Percentiles rank a stretch among this genome's conserved stretches.
phyloP scores from a whole-genome alignment of 768 basidiomycete genomes.

The Termitomyces sp. region DNA sequence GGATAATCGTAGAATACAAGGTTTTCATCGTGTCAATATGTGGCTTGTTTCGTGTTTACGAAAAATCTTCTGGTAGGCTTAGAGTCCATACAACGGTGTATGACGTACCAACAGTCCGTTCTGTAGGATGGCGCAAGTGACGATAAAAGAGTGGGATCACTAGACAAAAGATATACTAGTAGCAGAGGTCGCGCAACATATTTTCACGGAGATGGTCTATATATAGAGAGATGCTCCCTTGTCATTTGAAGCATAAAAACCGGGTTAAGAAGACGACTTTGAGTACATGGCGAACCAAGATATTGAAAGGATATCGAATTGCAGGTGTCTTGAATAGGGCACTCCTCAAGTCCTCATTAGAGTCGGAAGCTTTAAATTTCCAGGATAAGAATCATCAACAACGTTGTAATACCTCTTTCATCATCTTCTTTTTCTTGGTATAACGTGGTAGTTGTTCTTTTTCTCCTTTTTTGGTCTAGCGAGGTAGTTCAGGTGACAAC shows the following conservation, averaged over 20 bases:
- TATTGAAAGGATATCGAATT: not conserved
- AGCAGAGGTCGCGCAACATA: not conserved
- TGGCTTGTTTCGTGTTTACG: not conserved
- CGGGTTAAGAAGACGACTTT: not conserved
- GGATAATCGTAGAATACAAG: not conserved
- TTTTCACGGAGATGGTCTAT: not conserved
- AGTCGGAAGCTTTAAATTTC: no score
- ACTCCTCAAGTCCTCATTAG: not conserved
- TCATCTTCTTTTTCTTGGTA: no score
- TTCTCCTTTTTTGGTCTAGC: not conserved
- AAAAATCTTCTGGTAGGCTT: not conserved
- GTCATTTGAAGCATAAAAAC: not conserved
- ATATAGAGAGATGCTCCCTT: not conserved
- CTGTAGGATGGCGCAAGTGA: not conserved
- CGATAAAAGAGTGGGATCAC: not conserved
- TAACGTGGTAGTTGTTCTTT: not conserved
- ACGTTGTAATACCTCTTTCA: no score
- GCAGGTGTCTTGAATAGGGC: not conserved
- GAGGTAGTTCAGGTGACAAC: no score
- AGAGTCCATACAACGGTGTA: not conserved
- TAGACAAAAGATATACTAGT: not conserved
- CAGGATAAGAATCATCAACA: no score
- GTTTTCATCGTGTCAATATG: not conserved
- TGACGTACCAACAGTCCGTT: not conserved
- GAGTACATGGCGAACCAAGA: not conserved